Conservation (phyloP, 2,329 filamentous ascomycete genomes). For the Metarhizium brunneum region DNA sequence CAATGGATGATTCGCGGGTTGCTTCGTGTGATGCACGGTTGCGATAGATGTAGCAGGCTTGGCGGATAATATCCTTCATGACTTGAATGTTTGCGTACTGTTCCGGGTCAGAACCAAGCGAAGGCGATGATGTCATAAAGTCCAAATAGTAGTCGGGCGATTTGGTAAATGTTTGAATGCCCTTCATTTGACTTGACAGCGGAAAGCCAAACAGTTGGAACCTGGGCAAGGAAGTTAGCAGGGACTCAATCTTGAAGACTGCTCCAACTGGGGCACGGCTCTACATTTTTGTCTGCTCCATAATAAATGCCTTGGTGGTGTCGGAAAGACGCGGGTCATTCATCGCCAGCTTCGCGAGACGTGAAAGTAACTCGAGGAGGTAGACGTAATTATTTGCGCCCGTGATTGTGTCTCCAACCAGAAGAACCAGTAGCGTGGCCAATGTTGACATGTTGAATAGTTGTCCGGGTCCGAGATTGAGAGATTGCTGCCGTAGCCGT, state of each 20-base stretch:
- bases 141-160: slow-evolving; percentile 16
- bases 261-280: neutral
- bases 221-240: slow-evolving; percentile 8
- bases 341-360: slow-evolving; percentile 15
- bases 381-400: slow-evolving; percentile 27
- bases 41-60: slow-evolving; percentile 18
- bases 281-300: slow-evolving; percentile 23
- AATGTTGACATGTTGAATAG: slow-evolving; percentile 27
- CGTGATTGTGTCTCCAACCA: slow-evolving; percentile 32
- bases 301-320: slow-evolving; percentile 16
- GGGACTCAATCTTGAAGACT: neutral
- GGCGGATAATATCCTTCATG: slow-evolving; percentile 15
- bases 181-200: slow-evolving; percentile 17
- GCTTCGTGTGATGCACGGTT: slow-evolving; percentile 10
- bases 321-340: slow-evolving; percentile 11
- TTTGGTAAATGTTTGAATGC: slow-evolving; percentile 12
- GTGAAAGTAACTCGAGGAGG: slow-evolving; percentile 26
- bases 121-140: slow-evolving; percentile 13
- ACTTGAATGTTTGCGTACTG: slow-evolving; percentile 11
- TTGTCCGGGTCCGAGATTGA: slow-evolving; percentile 15
- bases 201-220: slow-evolving; percentile 21
- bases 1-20: slow-evolving; percentile 13
- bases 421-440: slow-evolving; percentile 26
- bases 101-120: slow-evolving; percentile 8
- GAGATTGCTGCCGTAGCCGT: slow-evolving; percentile 22